Evolutionary conservation across 2,329 filamentous ascomycete genomes (phyloP), one percentile per base, ranked within the genome.

Genomic region (Sarocladiaceae sp.): DNA sequence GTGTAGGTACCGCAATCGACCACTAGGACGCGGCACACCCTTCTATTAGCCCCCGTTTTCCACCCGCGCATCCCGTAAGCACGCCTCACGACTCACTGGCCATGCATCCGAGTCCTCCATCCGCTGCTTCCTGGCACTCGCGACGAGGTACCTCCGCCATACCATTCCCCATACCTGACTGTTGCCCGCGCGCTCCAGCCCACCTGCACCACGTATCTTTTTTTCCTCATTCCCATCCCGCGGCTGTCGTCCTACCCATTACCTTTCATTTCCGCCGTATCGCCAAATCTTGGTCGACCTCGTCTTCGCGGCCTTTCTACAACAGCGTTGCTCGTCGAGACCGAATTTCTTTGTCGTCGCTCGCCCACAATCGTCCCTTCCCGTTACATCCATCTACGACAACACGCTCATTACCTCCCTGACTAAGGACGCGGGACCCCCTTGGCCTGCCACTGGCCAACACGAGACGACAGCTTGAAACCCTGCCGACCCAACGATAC

Each of bases 131-230:
- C 18, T 26, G 17, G 25, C 26, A 22, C 44, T 18, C 44, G 23
- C 26, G 17, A 31, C 44, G 13, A 33, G 44, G 44, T 48, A 33
- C 44, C 44, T 48, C 26, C 44, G 44, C 44, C 44, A 48, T 48
- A 33, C 44, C 44, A 22, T 18, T 28, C 23, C 12, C 44, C 44
- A 48, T 48, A 48, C 44, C 44, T 11, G 26, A 4, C 35, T 17
- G 35, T n/a, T 6, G 7, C 17, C 44, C 4, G 44, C 44, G 44
- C 28, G 44, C 44, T 48, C 44, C 26, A 48, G 44, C 44, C 44
- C 44, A 40, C 37, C 37, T 40, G 37, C 37, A 40, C 37, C 37
- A 48, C 44, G 44, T 48, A 31, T 48, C 44, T 48, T 48, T 48
- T 44, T 48, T 48, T 48, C 44, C 44, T 48, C 44, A 48, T 48